Conservation (phyloP, 2,329 filamentous ascomycete genomes). For the Diaporthe humulicola region DNA sequence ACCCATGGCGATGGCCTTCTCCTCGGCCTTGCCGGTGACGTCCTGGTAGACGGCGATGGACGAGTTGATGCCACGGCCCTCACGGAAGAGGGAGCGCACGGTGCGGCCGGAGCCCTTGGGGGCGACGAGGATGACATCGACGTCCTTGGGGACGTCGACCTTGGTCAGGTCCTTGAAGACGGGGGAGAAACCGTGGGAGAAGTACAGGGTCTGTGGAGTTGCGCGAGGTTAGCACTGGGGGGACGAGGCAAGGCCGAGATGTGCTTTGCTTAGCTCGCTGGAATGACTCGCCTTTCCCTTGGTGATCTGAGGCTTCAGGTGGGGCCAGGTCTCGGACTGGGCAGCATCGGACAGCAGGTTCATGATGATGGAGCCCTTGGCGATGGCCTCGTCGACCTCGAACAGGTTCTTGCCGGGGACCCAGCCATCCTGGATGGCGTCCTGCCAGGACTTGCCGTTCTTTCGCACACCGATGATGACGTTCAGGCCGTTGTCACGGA, state of each 20-base stretch:
- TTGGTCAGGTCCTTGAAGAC: constrained; percentile 99
- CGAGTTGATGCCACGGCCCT: constrained; percentile 99
- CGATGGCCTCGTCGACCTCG: constrained; percentile 96
- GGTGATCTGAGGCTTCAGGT: constrained; percentile 96
- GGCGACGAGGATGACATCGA: constrained; percentile 99
- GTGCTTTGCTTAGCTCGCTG: not conserved
- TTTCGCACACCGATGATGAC: constrained; percentile 99
- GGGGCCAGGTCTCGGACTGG: constrained; percentile 98
- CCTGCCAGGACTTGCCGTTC: constrained; percentile 98
- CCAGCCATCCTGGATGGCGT: constrained; percentile 97
- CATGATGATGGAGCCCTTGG: constrained; percentile 95
- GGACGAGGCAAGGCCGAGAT: not conserved
- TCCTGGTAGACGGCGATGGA: constrained; percentile 99
- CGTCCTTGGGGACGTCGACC: constrained; percentile 94
- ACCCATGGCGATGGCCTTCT: constrained; percentile 97
- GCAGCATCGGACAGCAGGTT: constrained; percentile 98
- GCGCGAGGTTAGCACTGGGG: not conserved
- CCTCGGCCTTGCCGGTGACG: constrained; percentile 96
- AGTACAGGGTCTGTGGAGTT: constrained; percentile 88
- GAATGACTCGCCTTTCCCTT: constrained; percentile 88
- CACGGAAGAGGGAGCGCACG: constrained; percentile 97
- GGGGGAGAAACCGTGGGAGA: constrained; percentile 99
- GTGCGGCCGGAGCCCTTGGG: constrained; percentile 99
- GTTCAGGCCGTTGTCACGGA: constrained; percentile 99
- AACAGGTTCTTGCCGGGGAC: constrained; percentile 98